These are phyloP conservation scores for Lipomyces chichibuensis DNA, from an alignment of 805 yeast species.

Conservation along the genomic window DNA sequence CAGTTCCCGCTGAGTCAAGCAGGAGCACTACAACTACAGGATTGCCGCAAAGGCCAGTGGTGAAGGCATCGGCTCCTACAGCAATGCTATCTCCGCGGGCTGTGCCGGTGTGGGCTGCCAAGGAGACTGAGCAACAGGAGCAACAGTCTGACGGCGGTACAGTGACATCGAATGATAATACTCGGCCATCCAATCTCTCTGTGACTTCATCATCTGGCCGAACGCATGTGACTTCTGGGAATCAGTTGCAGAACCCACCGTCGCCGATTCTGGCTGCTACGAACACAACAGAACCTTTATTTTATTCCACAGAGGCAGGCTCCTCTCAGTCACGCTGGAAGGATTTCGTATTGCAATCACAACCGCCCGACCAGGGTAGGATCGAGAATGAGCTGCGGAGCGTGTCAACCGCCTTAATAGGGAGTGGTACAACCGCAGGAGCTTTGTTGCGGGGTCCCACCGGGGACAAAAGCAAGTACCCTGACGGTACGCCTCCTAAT, in stretches of 20 bases:
- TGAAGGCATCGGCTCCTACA: not conserved
- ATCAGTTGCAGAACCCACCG: slow-evolving; percentile 8
- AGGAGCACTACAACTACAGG: not conserved
- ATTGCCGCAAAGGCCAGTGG: not conserved
- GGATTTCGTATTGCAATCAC: slow-evolving; percentile 18
- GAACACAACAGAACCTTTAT: slow-evolving; percentile 17
- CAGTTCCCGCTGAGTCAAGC: not conserved
- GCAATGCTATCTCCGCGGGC: slow-evolving; percentile 19
- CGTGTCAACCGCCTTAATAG: slow-evolving; percentile 3
- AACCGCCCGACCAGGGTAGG: slow-evolving; percentile 17
- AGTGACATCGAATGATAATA: not conserved
- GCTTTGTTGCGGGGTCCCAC: not conserved
- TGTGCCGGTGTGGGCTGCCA: slow-evolving; percentile 26
- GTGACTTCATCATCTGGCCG: slow-evolving; percentile 12
- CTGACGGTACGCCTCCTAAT: not conserved
- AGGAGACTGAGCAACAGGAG: slow-evolving; percentile 1
- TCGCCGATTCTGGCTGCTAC: slow-evolving; percentile 29
- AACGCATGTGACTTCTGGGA: not conserved
- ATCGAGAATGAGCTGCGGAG: slow-evolving; percentile 13
- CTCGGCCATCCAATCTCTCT: not conserved
- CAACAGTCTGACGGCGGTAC: not conserved
- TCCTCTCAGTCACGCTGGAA: slow-evolving; percentile 19
- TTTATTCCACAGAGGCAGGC: not conserved
- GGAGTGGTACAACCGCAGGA: not conserved
- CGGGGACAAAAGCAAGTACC: not conserved